Evolutionary conservation across 805 yeast species (phyloP).

Genomic region (Candida hungchunana): DNA sequence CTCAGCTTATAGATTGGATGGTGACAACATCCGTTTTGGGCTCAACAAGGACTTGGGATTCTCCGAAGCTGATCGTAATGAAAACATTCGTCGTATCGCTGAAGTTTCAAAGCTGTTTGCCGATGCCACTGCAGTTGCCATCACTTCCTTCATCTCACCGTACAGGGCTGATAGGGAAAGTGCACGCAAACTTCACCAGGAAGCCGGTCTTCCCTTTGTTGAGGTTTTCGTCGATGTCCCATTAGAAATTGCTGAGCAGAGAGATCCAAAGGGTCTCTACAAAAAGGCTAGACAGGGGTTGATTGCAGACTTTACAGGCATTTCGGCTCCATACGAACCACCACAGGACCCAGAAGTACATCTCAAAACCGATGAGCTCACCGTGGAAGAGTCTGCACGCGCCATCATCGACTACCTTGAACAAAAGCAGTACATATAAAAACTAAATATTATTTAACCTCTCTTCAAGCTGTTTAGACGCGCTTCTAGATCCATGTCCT

Average conservation of each 20-base stretch:
- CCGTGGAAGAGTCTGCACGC: slow-evolving; percentile 79
- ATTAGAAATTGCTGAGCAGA: slow-evolving; percentile 87
- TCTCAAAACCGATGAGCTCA: slow-evolving; percentile 62
- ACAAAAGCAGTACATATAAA: slow-evolving; percentile 36
- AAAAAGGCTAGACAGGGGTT: slow-evolving; percentile 95
- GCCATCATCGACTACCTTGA: slow-evolving; percentile 64
- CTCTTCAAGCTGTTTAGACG: slow-evolving; percentile 79
- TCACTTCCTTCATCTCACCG: slow-evolving; percentile 92
- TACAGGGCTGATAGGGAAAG: slow-evolving; percentile 77
- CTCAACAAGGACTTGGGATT: slow-evolving; percentile 93
- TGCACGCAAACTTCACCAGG: slow-evolving; percentile 82
- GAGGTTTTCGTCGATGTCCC: slow-evolving; percentile 95
- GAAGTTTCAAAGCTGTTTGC: slow-evolving; percentile 94
- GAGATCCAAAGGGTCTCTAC: slow-evolving; percentile 96
- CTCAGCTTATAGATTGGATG: slow-evolving; percentile 85
- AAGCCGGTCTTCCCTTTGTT: slow-evolving; percentile 72
- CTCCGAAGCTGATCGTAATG: slow-evolving; percentile 86
- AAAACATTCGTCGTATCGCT: slow-evolving; percentile 90
- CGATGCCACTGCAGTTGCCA: slow-evolving; percentile 82
- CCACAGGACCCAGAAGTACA: slow-evolving; percentile 84
- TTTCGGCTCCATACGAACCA: slow-evolving; percentile 93
- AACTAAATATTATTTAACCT: slow-evolving; percentile 13
- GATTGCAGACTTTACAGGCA: slow-evolving; percentile 92
- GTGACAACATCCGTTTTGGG: slow-evolving; percentile 92
- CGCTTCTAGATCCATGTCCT: slow-evolving; percentile 80